Percentiles rank a stretch among this genome's conserved stretches.
These are phyloP conservation scores for Trichoderma arundinaceum DNA, from an alignment of 2,329 filamentous ascomycete genomes.

Conservation along the genomic window DNA sequence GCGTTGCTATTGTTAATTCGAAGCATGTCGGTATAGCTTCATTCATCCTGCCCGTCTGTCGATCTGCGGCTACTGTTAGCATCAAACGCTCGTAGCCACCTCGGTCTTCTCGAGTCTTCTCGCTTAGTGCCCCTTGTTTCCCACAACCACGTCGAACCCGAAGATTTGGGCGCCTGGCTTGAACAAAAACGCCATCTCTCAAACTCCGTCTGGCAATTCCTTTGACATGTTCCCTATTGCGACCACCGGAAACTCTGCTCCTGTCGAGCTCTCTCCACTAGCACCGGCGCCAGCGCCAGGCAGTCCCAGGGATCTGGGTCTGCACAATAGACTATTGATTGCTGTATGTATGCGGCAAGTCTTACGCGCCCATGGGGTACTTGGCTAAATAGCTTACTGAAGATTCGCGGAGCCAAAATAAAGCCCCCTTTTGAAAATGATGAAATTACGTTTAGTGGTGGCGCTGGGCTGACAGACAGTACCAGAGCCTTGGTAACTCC, in stretches of 20 bases:
- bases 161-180: background rate
- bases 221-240: background rate
- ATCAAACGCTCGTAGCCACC: slow-evolving; percentile 7
- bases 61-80: background rate
- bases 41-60: background rate
- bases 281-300: background rate
- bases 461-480: background rate
- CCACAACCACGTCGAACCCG: background rate
- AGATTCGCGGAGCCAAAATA: background rate
- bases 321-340: slow-evolving; percentile 7
- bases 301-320: slow-evolving; percentile 3
- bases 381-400: background rate
- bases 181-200: slow-evolving; percentile 16
- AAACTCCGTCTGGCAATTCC: background rate
- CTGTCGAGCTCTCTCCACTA: background rate
- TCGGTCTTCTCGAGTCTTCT: slow-evolving; percentile 14
- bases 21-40: slow-evolving; percentile 13
- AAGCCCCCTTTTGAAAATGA: no score
- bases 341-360: slow-evolving; percentile 3
- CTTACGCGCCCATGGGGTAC: background rate
- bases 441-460: background rate
- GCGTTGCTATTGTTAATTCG: slow-evolving; percentile 24
- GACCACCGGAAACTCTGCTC: background rate
- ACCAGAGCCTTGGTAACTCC: background rate
- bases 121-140: background rate